These are phyloP conservation scores for Tuber brumale DNA, from an alignment of 495 filamentous ascomycete genomes.

Conservation along the genomic window DNA sequence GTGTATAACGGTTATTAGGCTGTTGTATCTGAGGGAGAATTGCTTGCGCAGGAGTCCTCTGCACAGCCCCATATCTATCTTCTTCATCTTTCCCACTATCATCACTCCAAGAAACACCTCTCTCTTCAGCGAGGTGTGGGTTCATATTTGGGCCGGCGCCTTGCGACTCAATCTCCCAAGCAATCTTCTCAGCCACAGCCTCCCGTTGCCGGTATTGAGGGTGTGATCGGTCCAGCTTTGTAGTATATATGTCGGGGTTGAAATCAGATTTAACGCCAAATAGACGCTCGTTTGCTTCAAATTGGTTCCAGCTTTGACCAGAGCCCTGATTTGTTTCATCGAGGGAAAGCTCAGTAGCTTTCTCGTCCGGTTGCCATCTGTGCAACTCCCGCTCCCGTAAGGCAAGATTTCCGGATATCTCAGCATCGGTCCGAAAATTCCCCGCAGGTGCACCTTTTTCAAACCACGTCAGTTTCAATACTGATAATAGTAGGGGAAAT, in stretches of 20 bases:
- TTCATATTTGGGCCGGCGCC: conserved; percentile 55
- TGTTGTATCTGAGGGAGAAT: conserved; percentile 38
- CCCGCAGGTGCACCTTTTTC: conserved; percentile 17
- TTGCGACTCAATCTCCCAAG: conserved; percentile 73
- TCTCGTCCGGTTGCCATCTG: conserved; percentile 69
- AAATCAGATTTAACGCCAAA: conserved; percentile 84
- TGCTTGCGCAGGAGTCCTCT: conserved; percentile 52
- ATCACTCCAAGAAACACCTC: conserved; percentile 61
- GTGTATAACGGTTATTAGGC: conserved; percentile 71
- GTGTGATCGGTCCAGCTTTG: conserved; percentile 71
- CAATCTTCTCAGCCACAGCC: conserved; percentile 72
- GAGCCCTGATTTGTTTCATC: conserved; percentile 42
- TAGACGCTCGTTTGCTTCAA: conserved; percentile 76
- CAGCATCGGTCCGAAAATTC: conserved; percentile 73
- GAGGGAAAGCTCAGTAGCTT: conserved; percentile 54
- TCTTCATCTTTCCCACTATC: conserved; percentile 71
- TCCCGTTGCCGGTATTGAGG: conserved; percentile 70
- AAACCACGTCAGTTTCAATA: conserved; percentile 18
- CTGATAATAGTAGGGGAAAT: conserved; percentile 4
- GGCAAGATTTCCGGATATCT: conserved; percentile 70
- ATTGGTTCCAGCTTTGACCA: conserved; percentile 77
- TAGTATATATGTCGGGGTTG: conserved; percentile 92
- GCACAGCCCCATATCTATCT: conserved; percentile 90
- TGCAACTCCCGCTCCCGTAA: conserved; percentile 70
- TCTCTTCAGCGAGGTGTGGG: conserved; percentile 79